Evolutionary conservation across 345 rosid species (phyloP), one percentile per base, ranked within the genome.

Genomic region (Gossypium australe): DNA sequence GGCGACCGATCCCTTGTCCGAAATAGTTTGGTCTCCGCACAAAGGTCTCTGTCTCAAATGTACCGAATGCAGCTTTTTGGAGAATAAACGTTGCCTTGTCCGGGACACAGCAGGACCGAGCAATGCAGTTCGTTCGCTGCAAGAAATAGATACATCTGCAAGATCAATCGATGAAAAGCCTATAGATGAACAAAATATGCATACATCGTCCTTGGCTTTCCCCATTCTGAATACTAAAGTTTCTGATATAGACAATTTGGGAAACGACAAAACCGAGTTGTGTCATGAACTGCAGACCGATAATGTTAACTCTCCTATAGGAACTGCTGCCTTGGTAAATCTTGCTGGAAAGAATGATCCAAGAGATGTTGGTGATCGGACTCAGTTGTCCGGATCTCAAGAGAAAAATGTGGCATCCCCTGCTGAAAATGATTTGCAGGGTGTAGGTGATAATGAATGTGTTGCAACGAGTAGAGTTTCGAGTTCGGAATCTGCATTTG

Each of bases 21-120:
- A 95, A 85, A 85, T 95, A 69, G 99, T 95, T 64, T 93, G 97
- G 98, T 94, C 95, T 80, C 93, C 98, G 16, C 86, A 80, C 66
- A 88, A 80, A 82, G 97, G 98, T 67, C 87, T 82, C 62, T 80
- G 88, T 83, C 80, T 94, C 75, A 90, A 83, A 83, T 86, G 89
- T 82, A 90, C 98, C 22, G 91, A 92, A 76, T 81, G 88, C 51
- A 84, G 89, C 83, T 81, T 87, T 86, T 53, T 62, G 18, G 76
- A 88, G 16, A 47, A 79, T 70, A 87, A 82, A 45, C 67, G 74
- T 58, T 81, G 83, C 78, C 84, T 76, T 80, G 70, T 81, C 65
- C 81, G 73, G 83, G 84, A 78, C 80, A 34, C 41, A 34, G 78
- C 76, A 55, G 89, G 84, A 78, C 72, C 82, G 0, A 83, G 82